These are phyloP conservation scores for Pythium folliculosum DNA, from an alignment of 352 stramenopile species.

Conservation along the genomic window DNA sequence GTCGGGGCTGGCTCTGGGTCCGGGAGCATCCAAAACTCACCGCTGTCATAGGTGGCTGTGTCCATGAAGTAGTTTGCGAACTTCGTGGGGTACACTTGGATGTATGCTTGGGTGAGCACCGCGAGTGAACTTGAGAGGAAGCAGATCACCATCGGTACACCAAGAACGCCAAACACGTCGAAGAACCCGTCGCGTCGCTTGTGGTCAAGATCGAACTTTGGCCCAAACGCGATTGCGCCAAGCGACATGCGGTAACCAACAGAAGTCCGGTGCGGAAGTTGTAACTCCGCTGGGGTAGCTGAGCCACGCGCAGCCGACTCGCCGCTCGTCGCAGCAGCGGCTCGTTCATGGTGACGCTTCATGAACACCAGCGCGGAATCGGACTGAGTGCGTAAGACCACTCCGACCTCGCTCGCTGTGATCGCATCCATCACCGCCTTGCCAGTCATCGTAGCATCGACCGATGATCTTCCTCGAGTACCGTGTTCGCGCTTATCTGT, in stretches of 20 bases:
- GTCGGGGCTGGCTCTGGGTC: slow-evolving; percentile 34
- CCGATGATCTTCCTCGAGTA: background rate
- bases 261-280: background rate
- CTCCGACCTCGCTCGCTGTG: background rate
- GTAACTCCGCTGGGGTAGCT: background rate
- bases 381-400: slow-evolving; percentile 2
- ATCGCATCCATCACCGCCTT: background rate
- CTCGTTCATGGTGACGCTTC: background rate
- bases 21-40: slow-evolving; percentile 49
- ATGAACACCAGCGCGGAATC: slow-evolving; percentile 10
- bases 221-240: background rate
- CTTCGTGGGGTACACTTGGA: slow-evolving; percentile 44
- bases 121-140: slow-evolving; percentile 39
- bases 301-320: background rate
- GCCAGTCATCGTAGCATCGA: background rate
- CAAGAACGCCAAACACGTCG: slow-evolving; percentile 43
- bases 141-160: slow-evolving; percentile 39
- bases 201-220: slow-evolving; percentile 13
- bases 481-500: background rate
- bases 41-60: slow-evolving; percentile 40
- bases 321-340: background rate
- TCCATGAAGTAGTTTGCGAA: slow-evolving; percentile 50
- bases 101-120: slow-evolving; percentile 39
- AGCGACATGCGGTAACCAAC: background rate
- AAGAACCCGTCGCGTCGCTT: slow-evolving; percentile 39